phyloP scores from a whole-genome alignment of 345 rosid species.

The Brassica cretica region DNA sequence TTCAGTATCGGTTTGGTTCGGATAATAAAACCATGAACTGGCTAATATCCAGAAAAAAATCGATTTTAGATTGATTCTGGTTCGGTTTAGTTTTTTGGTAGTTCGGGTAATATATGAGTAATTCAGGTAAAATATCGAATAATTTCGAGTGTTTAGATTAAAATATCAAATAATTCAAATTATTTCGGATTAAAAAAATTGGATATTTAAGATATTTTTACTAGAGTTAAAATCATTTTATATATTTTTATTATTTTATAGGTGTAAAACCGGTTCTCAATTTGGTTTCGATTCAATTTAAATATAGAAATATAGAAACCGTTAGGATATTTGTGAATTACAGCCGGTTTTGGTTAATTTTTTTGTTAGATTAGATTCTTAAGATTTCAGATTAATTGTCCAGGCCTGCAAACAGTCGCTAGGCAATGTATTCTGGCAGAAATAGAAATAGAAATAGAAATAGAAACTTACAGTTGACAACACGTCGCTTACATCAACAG shows the following conservation, averaged over 20 bases:
- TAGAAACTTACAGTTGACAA: constrained; percentile 86
- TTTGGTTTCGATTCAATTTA: background rate
- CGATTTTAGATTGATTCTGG: background rate
- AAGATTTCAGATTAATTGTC: background rate
- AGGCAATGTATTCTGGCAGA: background rate
- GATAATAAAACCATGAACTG: background rate
- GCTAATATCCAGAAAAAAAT: background rate
- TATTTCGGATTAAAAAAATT: background rate
- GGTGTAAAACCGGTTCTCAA: too few relatives aligned
- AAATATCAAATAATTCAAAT: background rate
- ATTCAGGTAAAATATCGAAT: background rate
- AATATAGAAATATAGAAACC: background rate
- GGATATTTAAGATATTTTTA: too few relatives aligned
- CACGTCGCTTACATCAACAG: constrained; percentile 84
- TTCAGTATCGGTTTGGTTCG: background rate
- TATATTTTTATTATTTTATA: too few relatives aligned
- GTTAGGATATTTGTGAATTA: background rate
- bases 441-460: background rate
- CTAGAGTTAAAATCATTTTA: too few relatives aligned
- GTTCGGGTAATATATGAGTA: background rate
- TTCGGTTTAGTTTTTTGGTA: background rate
- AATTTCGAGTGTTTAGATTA: background rate
- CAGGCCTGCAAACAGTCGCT: background rate
- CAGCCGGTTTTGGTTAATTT: background rate
- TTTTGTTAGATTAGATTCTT: background rate